A percentile compares a stretch with the other conserved stretches of the same genome.
Evolutionary conservation across 2,329 filamentous ascomycete genomes (phyloP).

Genomic region (Aureobasidium uvarum): DNA sequence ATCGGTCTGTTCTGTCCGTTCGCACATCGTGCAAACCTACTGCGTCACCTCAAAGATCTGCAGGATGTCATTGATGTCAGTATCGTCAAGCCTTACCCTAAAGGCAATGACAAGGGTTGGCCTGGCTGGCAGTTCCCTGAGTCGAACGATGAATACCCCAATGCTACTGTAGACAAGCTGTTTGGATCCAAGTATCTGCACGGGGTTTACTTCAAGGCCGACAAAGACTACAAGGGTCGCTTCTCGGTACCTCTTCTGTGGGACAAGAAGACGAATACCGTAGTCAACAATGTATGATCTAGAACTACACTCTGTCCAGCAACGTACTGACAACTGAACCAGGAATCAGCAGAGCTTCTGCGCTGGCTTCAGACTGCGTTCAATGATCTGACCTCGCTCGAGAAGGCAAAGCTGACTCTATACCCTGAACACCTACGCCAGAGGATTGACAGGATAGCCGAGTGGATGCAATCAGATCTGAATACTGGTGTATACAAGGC

Average conservation of each 20-base stretch:
- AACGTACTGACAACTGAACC: not conserved
- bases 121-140: slow-evolving; percentile 61
- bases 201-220: slow-evolving; percentile 61
- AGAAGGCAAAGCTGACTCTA: slow-evolving; percentile 48
- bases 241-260: slow-evolving; percentile 63
- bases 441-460: slow-evolving; percentile 54
- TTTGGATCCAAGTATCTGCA: slow-evolving; percentile 59
- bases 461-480: slow-evolving; percentile 57
- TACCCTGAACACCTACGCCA: slow-evolving; percentile 52
- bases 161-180: slow-evolving; percentile 59
- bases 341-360: slow-evolving; percentile 58
- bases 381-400: slow-evolving; percentile 48
- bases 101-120: slow-evolving; percentile 62
- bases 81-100: slow-evolving; percentile 64
- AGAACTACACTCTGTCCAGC: not conserved
- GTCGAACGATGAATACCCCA: slow-evolving; percentile 54
- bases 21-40: slow-evolving; percentile 59
- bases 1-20: slow-evolving; percentile 65
- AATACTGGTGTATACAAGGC: slow-evolving; percentile 61
- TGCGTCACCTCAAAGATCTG: slow-evolving; percentile 59
- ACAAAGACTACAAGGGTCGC: slow-evolving; percentile 59
- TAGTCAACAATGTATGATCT: slow-evolving; percentile 55
- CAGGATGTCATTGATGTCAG: slow-evolving; percentile 55
- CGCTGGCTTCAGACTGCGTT: slow-evolving; percentile 59
- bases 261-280: slow-evolving; percentile 57